Evolutionary conservation across 176 grass and related monocot genomes (phyloP), one percentile per base, ranked within the genome.

Genomic region (Metroxylon sagu): DNA sequence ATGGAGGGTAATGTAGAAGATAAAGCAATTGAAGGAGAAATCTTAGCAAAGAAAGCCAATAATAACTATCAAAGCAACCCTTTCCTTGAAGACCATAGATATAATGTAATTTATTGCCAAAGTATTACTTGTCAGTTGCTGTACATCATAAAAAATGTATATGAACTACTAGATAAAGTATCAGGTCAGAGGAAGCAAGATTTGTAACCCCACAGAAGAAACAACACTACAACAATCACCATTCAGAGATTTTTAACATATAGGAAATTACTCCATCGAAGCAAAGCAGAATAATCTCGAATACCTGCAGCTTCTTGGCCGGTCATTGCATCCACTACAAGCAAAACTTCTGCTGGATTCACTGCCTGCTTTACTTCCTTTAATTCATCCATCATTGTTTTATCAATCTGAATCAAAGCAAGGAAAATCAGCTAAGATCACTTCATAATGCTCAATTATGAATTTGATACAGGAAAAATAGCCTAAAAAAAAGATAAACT

Each of bases 271-370:
- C 0, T 14, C 18, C 29, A 35, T 17, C n/a, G 56, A 43, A 35
- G 28, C 27, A 53, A 52, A 15, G 35, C 16, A 8, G 21, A 5
- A 16, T 10, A 52, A 2, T 29, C 18, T 52, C 62, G 23, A 52
- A 69, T 83, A 92, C 93, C 93, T 69, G 93, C 93, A 64, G 93
- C 93, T 92, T 98, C 93, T 67, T 98, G 88, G 16, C 93, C 93
- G 80, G 84, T 92, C 93, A 98, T 98, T 61, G 93, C 93, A 83
- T 98, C 93, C 65, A 98, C 93, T 25, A 98, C 93, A 71, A 98
- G 82, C 60, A 98, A 70, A 83, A 92, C 77, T 79, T 98, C 93
- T 35, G 85, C 89, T 57, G 93, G 88, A 83, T 89, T 89, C 53
- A 98, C 78, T 18, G 63, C 79, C 31, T 85, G 59, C 64, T 92